Evolutionary conservation across 2,329 filamentous ascomycete genomes (phyloP).

Genomic region (Allantophomopsis cytisporea): DNA sequence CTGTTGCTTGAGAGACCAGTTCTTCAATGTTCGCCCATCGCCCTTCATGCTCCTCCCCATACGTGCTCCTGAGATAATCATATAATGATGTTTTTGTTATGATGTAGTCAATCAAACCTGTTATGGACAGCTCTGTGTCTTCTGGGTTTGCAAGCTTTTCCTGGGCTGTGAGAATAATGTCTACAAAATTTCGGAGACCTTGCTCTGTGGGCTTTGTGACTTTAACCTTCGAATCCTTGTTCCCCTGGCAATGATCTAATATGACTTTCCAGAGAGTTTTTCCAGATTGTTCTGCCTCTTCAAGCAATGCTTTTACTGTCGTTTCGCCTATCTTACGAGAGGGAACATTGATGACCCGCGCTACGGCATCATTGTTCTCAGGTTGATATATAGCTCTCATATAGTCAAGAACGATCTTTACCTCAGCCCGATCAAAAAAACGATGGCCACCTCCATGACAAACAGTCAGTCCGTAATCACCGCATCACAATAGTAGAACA

Average conservation of each 20-base stretch:
- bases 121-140: constrained; percentile 7
- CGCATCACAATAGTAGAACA: too few species aligned
- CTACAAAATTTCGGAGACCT: constrained; percentile 42
- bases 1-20: constrained; percentile 64
- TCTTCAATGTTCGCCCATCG: constrained; percentile 86
- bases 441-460: constrained; percentile 45
- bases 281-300: constrained; percentile 60
- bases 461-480: too few species aligned
- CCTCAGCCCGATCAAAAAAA: constrained; percentile 85
- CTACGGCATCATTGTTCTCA: constrained; percentile 74
- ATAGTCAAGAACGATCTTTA: constrained; percentile 81
- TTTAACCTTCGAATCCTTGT: constrained; percentile 33
- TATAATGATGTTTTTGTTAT: constrained; percentile 57
- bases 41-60: constrained; percentile 61
- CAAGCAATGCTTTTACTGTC: constrained; percentile 60
- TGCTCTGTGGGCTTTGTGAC: constrained; percentile 39
- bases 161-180: constrained; percentile 41
- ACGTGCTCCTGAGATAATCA: constrained; percentile 57
- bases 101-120: constrained; percentile 34
- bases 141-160: constrained; percentile 30
- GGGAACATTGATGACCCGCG: constrained; percentile 75
- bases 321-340: constrained; percentile 67
- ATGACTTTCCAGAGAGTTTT: constrained; percentile 68
- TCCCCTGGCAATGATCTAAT: constrained; percentile 39
- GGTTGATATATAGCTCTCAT: constrained; percentile 74